phyloP scores from a whole-genome alignment of 129 eudicot genomes.

The Flaveria robusta region DNA sequence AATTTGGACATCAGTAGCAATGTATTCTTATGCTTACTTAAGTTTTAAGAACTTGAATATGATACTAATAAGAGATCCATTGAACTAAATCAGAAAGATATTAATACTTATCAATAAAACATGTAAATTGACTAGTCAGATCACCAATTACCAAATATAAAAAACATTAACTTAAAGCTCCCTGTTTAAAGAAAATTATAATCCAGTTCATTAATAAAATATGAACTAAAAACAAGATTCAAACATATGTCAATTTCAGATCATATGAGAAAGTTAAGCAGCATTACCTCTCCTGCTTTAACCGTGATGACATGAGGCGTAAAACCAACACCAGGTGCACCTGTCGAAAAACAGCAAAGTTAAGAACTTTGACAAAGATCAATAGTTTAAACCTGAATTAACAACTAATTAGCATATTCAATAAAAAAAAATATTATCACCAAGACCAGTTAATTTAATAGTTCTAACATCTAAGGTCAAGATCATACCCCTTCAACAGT shows the following conservation, averaged over 20 bases:
- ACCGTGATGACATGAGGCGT: slow-evolving; percentile 86
- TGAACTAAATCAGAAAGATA: neutral
- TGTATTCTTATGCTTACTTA: neutral
- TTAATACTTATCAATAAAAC: neutral
- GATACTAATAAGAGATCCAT: neutral
- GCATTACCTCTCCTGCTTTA: slow-evolving; percentile 76
- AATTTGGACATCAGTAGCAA: neutral
- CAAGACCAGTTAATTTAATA: slow-evolving; percentile 1
- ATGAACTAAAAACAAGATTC: neutral
- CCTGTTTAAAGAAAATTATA: neutral
- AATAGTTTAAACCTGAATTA: neutral
- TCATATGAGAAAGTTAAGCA: neutral
- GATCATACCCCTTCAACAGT: slow-evolving; percentile 18
- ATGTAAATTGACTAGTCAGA: slow-evolving; percentile 16
- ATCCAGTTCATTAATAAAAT: neutral
- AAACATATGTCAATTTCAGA: neutral
- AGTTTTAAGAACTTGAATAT: neutral
- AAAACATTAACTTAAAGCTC: neutral
- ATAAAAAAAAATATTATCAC: neutral
- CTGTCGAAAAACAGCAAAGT: slow-evolving; percentile 34
- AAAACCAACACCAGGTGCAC: slow-evolving; percentile 78
- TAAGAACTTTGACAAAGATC: neutral
- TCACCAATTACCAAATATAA: neutral
- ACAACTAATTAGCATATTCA: slow-evolving; percentile 2
- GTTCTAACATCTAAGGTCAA: slow-evolving; percentile 2